Conservation (phyloP, 257 asterid genomes). For the Cynanchum wilfordii region DNA sequence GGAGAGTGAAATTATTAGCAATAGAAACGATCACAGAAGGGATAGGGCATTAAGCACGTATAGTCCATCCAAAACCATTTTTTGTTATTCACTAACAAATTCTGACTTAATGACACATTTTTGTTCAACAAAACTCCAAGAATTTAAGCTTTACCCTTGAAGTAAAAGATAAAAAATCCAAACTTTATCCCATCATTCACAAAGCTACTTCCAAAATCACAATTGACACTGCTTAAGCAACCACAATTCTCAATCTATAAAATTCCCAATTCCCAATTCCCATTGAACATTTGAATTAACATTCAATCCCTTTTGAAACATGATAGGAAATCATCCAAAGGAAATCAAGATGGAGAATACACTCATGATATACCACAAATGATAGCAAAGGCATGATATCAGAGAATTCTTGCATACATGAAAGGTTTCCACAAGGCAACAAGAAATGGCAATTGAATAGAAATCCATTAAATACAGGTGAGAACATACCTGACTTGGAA, state of each 20-base stretch:
- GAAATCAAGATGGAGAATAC: no score
- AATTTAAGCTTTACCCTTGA: not conserved
- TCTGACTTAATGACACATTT: not conserved
- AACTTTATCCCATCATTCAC: not conserved
- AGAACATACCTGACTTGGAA: slow-evolving; percentile 47
- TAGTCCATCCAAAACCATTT: not conserved
- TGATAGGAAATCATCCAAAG: no score
- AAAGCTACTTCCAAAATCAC: no score
- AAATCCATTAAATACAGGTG: slow-evolving; percentile 1
- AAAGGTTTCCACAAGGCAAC: not conserved
- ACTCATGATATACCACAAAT: no score
- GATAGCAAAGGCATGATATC: no score
- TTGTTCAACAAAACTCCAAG: not conserved
- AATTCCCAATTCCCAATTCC: not conserved
- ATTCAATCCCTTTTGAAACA: not conserved
- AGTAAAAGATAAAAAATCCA: not conserved
- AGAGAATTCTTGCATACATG: not conserved
- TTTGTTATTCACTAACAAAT: not conserved
- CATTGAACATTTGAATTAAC: not conserved
- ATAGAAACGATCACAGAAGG: not conserved
- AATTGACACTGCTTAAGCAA: not conserved
- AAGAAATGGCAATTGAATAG: not conserved
- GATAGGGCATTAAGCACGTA: not conserved
- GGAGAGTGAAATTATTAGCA: not conserved
- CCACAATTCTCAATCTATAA: not conserved